phyloP scores from a whole-genome alignment of 306 rosid species.

The Pueraria montana region DNA sequence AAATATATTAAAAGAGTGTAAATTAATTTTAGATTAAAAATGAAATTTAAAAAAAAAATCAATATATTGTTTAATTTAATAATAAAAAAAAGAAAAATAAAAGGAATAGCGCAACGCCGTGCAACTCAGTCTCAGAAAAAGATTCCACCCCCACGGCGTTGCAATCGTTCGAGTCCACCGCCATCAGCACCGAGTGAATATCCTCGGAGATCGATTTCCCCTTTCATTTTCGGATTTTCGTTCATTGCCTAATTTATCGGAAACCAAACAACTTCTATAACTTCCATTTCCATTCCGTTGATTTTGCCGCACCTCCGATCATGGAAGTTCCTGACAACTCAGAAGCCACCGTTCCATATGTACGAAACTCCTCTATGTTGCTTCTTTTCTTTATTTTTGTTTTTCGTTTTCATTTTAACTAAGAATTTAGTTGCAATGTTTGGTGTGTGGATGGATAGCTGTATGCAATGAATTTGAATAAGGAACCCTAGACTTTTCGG shows the following conservation, averaged over 20 bases:
- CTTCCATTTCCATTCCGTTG: constrained; percentile 31
- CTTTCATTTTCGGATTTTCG: neutral
- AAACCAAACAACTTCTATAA: constrained; percentile 19
- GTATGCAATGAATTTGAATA: neutral
- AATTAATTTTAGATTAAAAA: too few species aligned
- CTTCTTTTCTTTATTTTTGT: neutral
- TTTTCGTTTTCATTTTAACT: neutral
- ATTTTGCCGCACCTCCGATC: constrained; percentile 41
- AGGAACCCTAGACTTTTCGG: constrained; percentile 12
- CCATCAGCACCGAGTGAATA: constrained; percentile 13
- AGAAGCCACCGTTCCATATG: constrained; percentile 53
- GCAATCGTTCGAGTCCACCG: constrained; percentile 5
- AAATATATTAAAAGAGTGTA: too few species aligned
- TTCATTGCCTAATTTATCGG: neutral
- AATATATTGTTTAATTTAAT: neutral
- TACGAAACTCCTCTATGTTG: constrained; percentile 36
- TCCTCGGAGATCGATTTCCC: constrained; percentile 7
- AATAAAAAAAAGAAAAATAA: neutral
- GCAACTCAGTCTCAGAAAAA: neutral
- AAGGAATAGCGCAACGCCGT: neutral
- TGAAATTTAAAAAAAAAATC: too few species aligned
- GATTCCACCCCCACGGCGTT: too few species aligned
- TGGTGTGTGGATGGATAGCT: neutral
- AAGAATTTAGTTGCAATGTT: neutral
- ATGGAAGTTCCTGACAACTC: constrained; percentile 60